Evolutionary conservation across 1,139 yeast species (phyloP).

Genomic region (Suhomyces anneliseae): DNA sequence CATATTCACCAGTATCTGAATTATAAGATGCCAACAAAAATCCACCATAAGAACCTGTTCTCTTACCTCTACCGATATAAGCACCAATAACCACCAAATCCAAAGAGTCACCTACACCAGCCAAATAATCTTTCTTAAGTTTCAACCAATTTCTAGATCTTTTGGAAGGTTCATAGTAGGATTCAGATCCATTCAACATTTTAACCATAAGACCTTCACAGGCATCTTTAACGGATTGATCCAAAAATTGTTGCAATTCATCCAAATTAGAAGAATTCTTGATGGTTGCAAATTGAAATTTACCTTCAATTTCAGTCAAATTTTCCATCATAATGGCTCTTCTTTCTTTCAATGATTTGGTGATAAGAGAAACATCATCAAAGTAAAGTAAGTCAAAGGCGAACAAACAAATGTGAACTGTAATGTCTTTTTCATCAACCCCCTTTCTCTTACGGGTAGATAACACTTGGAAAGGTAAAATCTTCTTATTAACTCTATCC

Average conservation of each 20-base stretch:
- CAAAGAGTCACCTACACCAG: slow-evolving; percentile 93
- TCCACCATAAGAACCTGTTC: slow-evolving; percentile 95
- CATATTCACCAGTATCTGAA: slow-evolving; percentile 86
- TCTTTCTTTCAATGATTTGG: slow-evolving; percentile 69
- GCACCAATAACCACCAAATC: slow-evolving; percentile 96
- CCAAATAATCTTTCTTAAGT: slow-evolving; percentile 87
- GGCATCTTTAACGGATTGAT: slow-evolving; percentile 82
- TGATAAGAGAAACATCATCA: slow-evolving; percentile 70
- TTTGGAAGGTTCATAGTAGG: slow-evolving; percentile 90
- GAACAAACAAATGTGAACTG: slow-evolving; percentile 86
- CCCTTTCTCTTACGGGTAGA: slow-evolving; percentile 94
- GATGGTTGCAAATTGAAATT: slow-evolving; percentile 76
- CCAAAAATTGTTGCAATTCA: slow-evolving; percentile 82
- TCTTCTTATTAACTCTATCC: slow-evolving; percentile 73
- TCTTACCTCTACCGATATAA: slow-evolving; percentile 88
- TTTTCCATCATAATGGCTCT: slow-evolving; percentile 58
- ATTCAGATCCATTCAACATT: slow-evolving; percentile 76
- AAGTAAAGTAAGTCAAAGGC: slow-evolving; percentile 83
- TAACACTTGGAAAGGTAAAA: slow-evolving; percentile 87
- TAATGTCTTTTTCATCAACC: slow-evolving; percentile 82
- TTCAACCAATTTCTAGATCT: slow-evolving; percentile 95
- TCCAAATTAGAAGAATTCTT: slow-evolving; percentile 73
- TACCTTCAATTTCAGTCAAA: slow-evolving; percentile 67
- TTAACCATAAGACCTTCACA: slow-evolving; percentile 98
- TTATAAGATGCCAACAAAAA: slow-evolving; percentile 88